Percentiles rank a stretch among this genome's conserved stretches.
Evolutionary conservation across 2,329 filamentous ascomycete genomes (phyloP).

Genomic region (Venturia aucupariae): DNA sequence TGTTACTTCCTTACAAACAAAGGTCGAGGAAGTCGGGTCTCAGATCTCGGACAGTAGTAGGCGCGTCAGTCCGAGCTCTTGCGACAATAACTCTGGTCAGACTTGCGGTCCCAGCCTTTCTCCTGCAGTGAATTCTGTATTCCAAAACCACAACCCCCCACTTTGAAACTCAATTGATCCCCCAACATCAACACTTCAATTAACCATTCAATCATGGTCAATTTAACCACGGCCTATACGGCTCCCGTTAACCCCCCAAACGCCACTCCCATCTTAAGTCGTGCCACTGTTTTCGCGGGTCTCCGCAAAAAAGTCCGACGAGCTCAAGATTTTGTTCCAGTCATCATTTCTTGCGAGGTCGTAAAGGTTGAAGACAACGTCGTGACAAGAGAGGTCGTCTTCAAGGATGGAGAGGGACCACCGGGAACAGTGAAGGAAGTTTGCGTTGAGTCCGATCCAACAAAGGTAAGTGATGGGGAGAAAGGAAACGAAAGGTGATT

Average conservation of each 20-base stretch:
- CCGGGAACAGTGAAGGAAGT: slow-evolving; percentile 27
- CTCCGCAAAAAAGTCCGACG: slow-evolving; percentile 38
- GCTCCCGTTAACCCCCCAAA: slow-evolving; percentile 34
- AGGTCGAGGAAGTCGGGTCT: neutral
- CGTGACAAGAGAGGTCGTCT: slow-evolving; percentile 30
- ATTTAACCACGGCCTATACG: slow-evolving; percentile 34
- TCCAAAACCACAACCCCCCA: too few relatives aligned
- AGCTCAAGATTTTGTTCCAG: slow-evolving; percentile 37
- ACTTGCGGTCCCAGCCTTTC: neutral
- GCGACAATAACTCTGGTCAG: neutral
- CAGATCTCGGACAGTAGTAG: neutral
- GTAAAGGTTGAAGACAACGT: slow-evolving; percentile 29
- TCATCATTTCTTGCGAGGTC: slow-evolving; percentile 34
- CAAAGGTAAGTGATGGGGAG: slow-evolving; percentile 26
- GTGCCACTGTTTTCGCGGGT: slow-evolving; percentile 33
- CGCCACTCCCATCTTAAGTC: slow-evolving; percentile 29
- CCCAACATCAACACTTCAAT: neutral
- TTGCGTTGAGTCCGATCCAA: slow-evolving; percentile 29
- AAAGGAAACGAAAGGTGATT: neutral
- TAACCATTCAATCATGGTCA: slow-evolving; percentile 9
- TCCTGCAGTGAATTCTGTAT: neutral
- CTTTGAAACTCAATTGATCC: neutral
- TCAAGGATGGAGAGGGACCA: slow-evolving; percentile 28
- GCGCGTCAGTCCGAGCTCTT: neutral
- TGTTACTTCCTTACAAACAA: neutral